Evolutionary conservation across 2,329 filamentous ascomycete genomes (phyloP).

Genomic region (Chaetomium olivaceum): DNA sequence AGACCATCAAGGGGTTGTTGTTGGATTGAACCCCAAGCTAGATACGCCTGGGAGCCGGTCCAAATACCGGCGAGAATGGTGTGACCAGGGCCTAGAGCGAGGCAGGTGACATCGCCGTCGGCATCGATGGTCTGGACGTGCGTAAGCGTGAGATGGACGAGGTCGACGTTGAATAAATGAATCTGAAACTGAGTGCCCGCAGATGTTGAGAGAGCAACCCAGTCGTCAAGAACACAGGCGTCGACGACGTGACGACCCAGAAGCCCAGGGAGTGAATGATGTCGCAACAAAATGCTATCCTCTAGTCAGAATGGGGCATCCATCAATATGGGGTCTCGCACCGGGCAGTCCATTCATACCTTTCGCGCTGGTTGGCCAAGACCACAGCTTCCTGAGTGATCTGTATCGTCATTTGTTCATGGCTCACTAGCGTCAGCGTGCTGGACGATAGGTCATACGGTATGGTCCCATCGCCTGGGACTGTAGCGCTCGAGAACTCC

Average conservation of each 20-base stretch:
- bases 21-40: conserved; percentile 37
- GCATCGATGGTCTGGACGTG: conserved; percentile 39
- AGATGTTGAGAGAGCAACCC: conserved; percentile 48
- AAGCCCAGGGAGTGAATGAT: conserved; percentile 20
- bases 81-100: conserved; percentile 40
- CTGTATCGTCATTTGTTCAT: conserved; percentile 49
- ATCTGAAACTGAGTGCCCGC: conserved; percentile 41
- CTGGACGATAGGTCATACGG: conserved; percentile 54
- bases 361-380: conserved; percentile 43
- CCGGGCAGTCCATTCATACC: conserved; percentile 5
- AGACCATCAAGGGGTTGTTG: conserved; percentile 13
- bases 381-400: conserved; percentile 53
- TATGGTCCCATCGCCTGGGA: conserved; percentile 44
- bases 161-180: conserved; percentile 43
- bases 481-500: conserved; percentile 49
- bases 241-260: conserved; percentile 39
- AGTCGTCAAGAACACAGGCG: conserved; percentile 44
- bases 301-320: conserved; percentile 3
- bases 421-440: conserved; percentile 51
- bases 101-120: conserved; percentile 52
- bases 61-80: conserved; percentile 39
- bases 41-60: conserved; percentile 36
- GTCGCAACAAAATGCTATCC: conserved; percentile 20
- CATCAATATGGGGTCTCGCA: neutral
- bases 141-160: conserved; percentile 33